Evolutionary conservation across 1,284 basidiomycete species (phyloP).

Genomic region (Xerocomus nothofagi): DNA sequence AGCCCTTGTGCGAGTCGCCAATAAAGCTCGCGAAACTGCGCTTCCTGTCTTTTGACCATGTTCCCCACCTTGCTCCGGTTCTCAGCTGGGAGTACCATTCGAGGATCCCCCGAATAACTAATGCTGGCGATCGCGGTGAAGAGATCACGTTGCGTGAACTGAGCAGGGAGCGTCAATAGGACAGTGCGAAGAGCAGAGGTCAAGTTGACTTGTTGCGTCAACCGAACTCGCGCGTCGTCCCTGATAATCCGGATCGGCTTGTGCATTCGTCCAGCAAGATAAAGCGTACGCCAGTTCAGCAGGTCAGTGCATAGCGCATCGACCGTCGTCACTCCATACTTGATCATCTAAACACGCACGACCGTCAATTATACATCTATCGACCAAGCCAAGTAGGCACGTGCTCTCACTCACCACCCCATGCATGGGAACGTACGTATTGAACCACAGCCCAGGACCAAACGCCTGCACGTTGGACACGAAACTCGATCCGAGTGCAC

Average conservation of each 20-base stretch:
- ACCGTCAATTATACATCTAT: not conserved
- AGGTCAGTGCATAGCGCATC: constrained; percentile 89
- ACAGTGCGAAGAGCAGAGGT: constrained; percentile 86
- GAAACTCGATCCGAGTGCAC: constrained; percentile 77
- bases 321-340: constrained; percentile 96
- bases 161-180: constrained; percentile 67
- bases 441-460: constrained; percentile 94
- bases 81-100: constrained; percentile 93
- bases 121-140: constrained; percentile 88
- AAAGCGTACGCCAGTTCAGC: constrained; percentile 90
- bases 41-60: constrained; percentile 81
- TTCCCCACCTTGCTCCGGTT: constrained; percentile 94
- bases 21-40: constrained; percentile 88
- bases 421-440: constrained; percentile 82
- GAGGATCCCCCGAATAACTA: constrained; percentile 88
- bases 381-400: not conserved
- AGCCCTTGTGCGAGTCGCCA: constrained; percentile 74
- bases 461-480: constrained; percentile 77
- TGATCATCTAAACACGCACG: constrained; percentile 68
- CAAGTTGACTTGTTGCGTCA: constrained; percentile 93
- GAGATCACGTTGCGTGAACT: constrained; percentile 79
- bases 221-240: constrained; percentile 84
- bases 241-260: constrained; percentile 92
- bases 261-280: constrained; percentile 95
- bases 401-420: constrained; percentile 66